A percentile compares a stretch with the other conserved stretches of the same genome.
phyloP scores from a whole-genome alignment of 176 grass and related monocot genomes.

The Bonia amplexicaulis region DNA sequence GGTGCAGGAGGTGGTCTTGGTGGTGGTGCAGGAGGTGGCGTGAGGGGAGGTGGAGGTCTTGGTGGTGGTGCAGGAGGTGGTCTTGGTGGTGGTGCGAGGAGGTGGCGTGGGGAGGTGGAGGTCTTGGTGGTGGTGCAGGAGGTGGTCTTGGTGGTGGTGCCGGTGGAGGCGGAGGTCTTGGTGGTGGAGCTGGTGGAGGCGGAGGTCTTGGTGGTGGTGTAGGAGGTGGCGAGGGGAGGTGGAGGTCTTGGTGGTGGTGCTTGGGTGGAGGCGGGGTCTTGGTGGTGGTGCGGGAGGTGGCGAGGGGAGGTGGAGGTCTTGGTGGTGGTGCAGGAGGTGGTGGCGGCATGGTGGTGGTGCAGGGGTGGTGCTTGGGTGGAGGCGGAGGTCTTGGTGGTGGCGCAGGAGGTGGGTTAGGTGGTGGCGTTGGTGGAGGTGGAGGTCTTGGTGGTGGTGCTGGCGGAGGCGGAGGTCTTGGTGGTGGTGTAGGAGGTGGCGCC shows the following conservation, averaged over 20 bases:
- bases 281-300: no score
- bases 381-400: neutral
- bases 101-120: neutral
- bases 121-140: neutral
- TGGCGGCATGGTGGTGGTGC: neutral
- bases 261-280: neutral
- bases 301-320: neutral
- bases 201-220: neutral
- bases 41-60: accelerated
- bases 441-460: neutral
- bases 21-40: neutral
- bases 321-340: neutral
- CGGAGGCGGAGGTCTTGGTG: neutral
- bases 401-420: neutral
- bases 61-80: neutral
- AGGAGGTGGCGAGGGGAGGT: no score
- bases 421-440: neutral
- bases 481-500: neutral
- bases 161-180: neutral
- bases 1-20: neutral
- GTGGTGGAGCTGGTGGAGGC: constrained; percentile 11
- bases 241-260: neutral
- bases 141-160: neutral
- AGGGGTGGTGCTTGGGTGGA: neutral
- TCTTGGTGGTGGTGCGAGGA: neutral